phyloP scores from a whole-genome alignment of 2,329 filamentous ascomycete genomes.

The Pseudopithomyces maydicus region DNA sequence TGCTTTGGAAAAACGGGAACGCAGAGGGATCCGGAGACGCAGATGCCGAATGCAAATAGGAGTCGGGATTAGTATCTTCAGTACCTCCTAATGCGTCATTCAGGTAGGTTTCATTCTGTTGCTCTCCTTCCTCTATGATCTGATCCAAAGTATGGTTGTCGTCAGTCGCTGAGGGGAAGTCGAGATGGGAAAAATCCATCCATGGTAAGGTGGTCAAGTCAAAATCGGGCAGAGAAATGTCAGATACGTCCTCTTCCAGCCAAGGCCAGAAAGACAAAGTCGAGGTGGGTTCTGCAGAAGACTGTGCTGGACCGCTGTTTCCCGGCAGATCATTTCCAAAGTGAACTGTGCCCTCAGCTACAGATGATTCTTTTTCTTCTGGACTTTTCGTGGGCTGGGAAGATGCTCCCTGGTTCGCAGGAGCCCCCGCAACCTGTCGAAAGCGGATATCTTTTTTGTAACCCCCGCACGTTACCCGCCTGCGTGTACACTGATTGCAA shows the following conservation, averaged over 20 bases:
- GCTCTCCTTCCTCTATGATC: neutral
- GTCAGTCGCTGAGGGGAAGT: neutral
- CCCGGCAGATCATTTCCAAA: neutral
- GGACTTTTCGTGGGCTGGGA: constrained; percentile 6
- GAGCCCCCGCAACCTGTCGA: constrained; percentile 52
- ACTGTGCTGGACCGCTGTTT: neutral
- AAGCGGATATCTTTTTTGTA: constrained; percentile 73
- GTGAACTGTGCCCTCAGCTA: neutral
- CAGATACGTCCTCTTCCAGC: constrained; percentile 3
- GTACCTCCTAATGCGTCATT: neutral
- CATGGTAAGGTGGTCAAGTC: constrained; percentile 7
- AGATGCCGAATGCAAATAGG: constrained; percentile 33
- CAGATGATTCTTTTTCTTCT: constrained; percentile 1
- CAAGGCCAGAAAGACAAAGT: constrained; percentile 3
- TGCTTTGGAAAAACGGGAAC: constrained; percentile 1
- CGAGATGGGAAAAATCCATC: constrained; percentile 7
- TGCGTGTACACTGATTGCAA: constrained; percentile 68
- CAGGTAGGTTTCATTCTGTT: neutral
- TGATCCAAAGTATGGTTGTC: neutral
- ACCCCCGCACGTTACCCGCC: constrained; percentile 68
- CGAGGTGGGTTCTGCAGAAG: neutral
- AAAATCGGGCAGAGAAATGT: neutral
- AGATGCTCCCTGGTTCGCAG: neutral
- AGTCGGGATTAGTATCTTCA: constrained; percentile 54
- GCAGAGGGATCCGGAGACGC: constrained; percentile 8